Base-by-base conservation (phyloP, 2,329 filamentous ascomycete species). In the Nectriaceae sp. region DNA sequence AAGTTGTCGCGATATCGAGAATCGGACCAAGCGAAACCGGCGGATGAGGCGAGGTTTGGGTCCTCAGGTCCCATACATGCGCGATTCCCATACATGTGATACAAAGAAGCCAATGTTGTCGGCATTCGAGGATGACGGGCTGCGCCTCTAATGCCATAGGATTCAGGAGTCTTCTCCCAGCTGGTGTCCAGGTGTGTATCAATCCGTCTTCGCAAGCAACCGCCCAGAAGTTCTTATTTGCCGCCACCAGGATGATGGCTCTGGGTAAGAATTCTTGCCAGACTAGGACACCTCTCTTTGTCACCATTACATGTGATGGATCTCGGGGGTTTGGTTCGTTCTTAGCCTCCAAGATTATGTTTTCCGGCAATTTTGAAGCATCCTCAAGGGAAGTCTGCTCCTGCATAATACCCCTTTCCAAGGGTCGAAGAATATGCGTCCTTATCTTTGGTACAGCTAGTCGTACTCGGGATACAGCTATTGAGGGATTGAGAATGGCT, bases 261-360 rank as follows among this genome's bases (percentile, higher is more conserved):
- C 87, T 82, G 0, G 93, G 92, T 13, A 99, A 74, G 61, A 90
- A 99, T 64, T 99, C 95, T 63, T 97, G 90, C 94, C 95, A 99
- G 3, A 97, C 70, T 1, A 88, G 76, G 47, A 86, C 84, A 4
- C 90, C 90, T 46, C 90, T 84, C 65, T 90, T 93, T 2, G 85
- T 88, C 33, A 94, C 85, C 4, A 84, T 89, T 36, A 99, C 83
- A 26, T 90, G 85, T 4, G 90, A 89, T 2, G 94, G 94, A 50
- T 97, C 93, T 52, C 88, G 83, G 37, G 75, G 86, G 74, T 75
- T 87, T 65, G 79, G 75, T 2, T 92, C 89, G 64, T 99, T 99
- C 52, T 86, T 87, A 21, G 90, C 93, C 73, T 99, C 94, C 47
- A 99, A 79, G 19, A 96, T 83, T 42, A 90, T 76, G 54, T 90